Percentiles rank a stretch among this genome's conserved stretches.
Conservation (phyloP, 345 rosid genomes). For the Raphanus sativus region DNA sequence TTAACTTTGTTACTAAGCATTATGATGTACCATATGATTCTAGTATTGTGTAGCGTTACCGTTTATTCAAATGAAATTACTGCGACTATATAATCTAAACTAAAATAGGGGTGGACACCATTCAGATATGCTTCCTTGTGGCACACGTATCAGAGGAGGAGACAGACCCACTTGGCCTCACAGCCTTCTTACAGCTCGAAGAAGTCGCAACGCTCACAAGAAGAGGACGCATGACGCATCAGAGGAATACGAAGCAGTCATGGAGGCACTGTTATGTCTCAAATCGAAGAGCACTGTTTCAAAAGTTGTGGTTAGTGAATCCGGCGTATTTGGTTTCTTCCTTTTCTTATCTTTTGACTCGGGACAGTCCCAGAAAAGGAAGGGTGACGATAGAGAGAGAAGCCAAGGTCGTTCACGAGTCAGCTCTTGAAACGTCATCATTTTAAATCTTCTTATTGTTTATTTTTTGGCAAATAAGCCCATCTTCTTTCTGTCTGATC, state of each 20-base stretch:
- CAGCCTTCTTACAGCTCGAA: neutral
- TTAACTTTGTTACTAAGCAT: neutral
- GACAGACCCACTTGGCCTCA: slow-evolving; percentile 34
- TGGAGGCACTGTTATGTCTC: too few species aligned
- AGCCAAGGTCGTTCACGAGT: slow-evolving; percentile 30
- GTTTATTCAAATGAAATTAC: neutral
- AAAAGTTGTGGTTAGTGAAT: too few species aligned
- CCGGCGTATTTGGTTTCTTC: too few species aligned
- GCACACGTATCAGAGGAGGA: slow-evolving; percentile 20
- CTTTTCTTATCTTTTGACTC: slow-evolving; percentile 26
- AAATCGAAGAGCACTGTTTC: too few species aligned
- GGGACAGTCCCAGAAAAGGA: slow-evolving; percentile 12
- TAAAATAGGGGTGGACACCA: too few species aligned
- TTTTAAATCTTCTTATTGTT: neutral
- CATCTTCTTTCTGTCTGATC: neutral
- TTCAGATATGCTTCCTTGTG: slow-evolving; percentile 30
- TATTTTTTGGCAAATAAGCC: too few species aligned
- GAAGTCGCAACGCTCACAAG: slow-evolving; percentile 52
- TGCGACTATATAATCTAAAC: too few species aligned
- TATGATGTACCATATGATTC: neutral
- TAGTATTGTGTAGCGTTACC: neutral
- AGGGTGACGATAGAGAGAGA: slow-evolving; percentile 9
- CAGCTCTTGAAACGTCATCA: slow-evolving; percentile 32
- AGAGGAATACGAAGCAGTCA: slow-evolving; percentile 68
- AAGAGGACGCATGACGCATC: slow-evolving; percentile 58